phyloP scores from a whole-genome alignment of 2,329 filamentous ascomycete species.

The Pseudogymnoascus sp. region DNA sequence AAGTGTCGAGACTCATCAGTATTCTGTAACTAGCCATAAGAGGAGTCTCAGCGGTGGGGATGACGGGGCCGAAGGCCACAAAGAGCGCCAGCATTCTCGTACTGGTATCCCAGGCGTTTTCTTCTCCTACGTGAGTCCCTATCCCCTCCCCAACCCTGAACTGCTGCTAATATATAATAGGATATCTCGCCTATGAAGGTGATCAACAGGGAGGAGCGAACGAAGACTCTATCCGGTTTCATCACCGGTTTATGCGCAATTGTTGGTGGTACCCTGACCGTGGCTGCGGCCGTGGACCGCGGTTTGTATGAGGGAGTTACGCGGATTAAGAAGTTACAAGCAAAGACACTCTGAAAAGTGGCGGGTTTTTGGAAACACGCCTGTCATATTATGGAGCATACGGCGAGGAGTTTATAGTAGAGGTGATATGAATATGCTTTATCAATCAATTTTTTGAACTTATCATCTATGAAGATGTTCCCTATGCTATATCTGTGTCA shows the following conservation, averaged over 20 bases:
- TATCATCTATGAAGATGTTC: not conserved
- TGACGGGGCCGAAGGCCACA: conserved; percentile 79
- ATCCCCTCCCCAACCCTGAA: not conserved
- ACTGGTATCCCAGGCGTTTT: conserved; percentile 96
- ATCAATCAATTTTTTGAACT: not conserved
- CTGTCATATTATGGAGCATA: conserved; percentile 7
- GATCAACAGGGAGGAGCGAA: conserved; percentile 84
- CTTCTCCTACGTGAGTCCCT: conserved; percentile 79
- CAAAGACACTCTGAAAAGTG: conserved; percentile 45
- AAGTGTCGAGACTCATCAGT: conserved; percentile 95
- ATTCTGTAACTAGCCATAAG: conserved; percentile 95
- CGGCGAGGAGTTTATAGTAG: conserved; percentile 5
- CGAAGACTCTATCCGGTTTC: conserved; percentile 87
- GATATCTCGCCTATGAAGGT: conserved; percentile 99
- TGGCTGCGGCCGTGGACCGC: conserved; percentile 87
- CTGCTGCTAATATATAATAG: conserved; percentile 35
- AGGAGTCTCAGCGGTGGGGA: conserved; percentile 76
- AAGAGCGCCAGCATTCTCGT: conserved; percentile 79
- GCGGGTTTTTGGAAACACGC: not conserved
- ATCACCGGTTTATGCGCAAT: conserved; percentile 90
- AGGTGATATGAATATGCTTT: not conserved
- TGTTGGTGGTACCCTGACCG: conserved; percentile 88
- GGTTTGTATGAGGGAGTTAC: conserved; percentile 82
- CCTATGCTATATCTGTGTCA: not conserved
- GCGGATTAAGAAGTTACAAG: conserved; percentile 76